Evolutionary conservation across 2,329 filamentous ascomycete species (phyloP).

Genomic region (Fusarium cyanostomum): DNA sequence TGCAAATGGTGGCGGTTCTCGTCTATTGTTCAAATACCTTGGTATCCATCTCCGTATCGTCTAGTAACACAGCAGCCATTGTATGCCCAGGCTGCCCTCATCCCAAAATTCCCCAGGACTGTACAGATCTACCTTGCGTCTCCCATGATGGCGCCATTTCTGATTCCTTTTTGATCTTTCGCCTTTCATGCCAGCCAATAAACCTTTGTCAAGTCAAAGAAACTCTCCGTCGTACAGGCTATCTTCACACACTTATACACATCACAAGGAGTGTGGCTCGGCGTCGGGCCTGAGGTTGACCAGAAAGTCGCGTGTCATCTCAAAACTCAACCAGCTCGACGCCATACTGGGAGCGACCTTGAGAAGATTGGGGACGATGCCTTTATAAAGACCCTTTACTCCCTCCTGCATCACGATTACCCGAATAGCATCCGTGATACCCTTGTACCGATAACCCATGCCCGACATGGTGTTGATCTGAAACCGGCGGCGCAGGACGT

Average conservation of each 20-base stretch:
- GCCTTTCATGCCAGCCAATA: neutral
- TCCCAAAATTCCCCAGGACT: constrained; percentile 18
- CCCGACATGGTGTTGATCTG: constrained; percentile 99
- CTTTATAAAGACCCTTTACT: constrained; percentile 88
- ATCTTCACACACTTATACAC: constrained; percentile 33
- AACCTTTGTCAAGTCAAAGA: constrained; percentile 6
- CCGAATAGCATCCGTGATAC: constrained; percentile 81
- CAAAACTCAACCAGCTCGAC: constrained; percentile 97
- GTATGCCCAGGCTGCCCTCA: constrained; percentile 1
- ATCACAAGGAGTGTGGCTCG: constrained; percentile 42
- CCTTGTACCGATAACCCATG: constrained; percentile 95
- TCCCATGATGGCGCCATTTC: constrained; percentile 20
- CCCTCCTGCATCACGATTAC: constrained; percentile 89
- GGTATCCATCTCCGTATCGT: constrained; percentile 19
- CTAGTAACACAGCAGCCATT: constrained; percentile 13
- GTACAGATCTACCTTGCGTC: constrained; percentile 28
- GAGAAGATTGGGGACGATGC: constrained; percentile 91
- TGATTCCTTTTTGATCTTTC: constrained; percentile 12
- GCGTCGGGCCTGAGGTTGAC: constrained; percentile 65
- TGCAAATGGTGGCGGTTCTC: constrained; percentile 2
- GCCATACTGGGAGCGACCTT: constrained; percentile 99
- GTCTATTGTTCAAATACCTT: constrained; percentile 35
- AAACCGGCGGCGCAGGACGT: constrained; percentile 91
- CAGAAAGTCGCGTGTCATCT: constrained; percentile 89
- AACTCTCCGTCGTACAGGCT: constrained; percentile 18